Base-by-base conservation (phyloP, 352 stramenopile species). In the Phytophthora brassicae region DNA sequence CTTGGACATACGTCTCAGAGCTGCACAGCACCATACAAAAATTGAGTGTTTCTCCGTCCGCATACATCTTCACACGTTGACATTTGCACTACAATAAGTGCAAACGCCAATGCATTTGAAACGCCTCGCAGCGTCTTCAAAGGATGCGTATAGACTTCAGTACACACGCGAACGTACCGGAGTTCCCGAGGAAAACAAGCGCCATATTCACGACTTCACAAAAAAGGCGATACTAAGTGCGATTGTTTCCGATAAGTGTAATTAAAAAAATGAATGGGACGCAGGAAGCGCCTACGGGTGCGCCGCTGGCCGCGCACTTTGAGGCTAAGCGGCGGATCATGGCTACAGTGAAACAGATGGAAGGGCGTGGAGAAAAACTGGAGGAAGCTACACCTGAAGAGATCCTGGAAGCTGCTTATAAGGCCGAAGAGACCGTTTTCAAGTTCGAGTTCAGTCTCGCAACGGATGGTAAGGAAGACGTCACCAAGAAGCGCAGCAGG, bases 181-280 rank as follows among this genome's bases (percentile, higher is more conserved):
- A 72, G 58, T 89, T 91, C 23, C 82, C 82, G 20, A 91, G 78
- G 52, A 89, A 89, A 36, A 91, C 80, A 31, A 91, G 74, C 75
- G 79, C 70, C 66, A 86, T 71, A 44, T 52, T n/a, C n/a, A n/a
- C 61, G 16, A 0, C 4, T 9, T 20, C n/a, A 6, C 2, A 6
- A 20, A 1, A 17, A 42, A 42, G 20, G n/a, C 35, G 4, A 8
- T 31, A 28, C 17, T 68, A 69, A 74, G 51, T 72, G 47, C 44
- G 47, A 42, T 49, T 16, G 20, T 17, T 26, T 56, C 20, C 26
- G 1, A n/a, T 66, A 60, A 57, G 66, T 64, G 39, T 51, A 52
- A 14, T 3, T 38, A 49, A 24, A 48, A 68, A 60, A 51, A 73
- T 70, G 61, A 60, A 61, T 71, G 56, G 45, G 31, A 43, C 38